These are phyloP conservation scores for Solanum aculeatissimum DNA, from an alignment of 305 asterid genomes.

Conservation along the genomic window DNA sequence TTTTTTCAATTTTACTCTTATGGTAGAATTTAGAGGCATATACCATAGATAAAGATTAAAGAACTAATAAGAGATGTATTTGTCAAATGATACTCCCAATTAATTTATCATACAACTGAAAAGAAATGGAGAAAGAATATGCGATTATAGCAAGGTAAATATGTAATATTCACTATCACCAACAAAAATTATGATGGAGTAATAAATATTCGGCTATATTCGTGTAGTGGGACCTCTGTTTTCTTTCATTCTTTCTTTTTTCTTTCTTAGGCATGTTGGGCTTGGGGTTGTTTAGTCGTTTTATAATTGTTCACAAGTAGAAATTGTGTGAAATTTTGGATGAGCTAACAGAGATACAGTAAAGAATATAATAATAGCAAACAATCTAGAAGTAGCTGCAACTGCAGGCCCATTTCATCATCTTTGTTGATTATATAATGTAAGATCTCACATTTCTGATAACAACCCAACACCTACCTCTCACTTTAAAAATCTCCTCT, in stretches of 20 bases:
- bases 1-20: too few species aligned
- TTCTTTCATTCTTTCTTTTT: background rate
- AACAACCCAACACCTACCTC: slow-evolving; percentile 30
- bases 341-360: background rate
- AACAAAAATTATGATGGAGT: accelerated
- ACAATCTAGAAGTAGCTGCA: background rate
- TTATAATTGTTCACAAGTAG: background rate
- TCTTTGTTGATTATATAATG: background rate
- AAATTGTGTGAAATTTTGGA: background rate
- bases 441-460: background rate
- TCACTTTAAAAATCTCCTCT: slow-evolving; percentile 3
- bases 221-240: background rate
- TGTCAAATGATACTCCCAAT: too few species aligned
- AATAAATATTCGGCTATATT: background rate
- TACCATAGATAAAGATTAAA: too few species aligned
- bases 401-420: background rate
- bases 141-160: background rate
- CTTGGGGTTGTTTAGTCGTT: background rate
- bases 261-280: background rate
- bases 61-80: too few species aligned
- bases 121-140: too few species aligned
- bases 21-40: too few species aligned
- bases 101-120: too few species aligned
- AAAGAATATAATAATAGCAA: background rate
- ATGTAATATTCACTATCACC: background rate